phyloP scores from a whole-genome alignment of 2,329 filamentous ascomycete genomes.

The Talaromyces sp. region DNA sequence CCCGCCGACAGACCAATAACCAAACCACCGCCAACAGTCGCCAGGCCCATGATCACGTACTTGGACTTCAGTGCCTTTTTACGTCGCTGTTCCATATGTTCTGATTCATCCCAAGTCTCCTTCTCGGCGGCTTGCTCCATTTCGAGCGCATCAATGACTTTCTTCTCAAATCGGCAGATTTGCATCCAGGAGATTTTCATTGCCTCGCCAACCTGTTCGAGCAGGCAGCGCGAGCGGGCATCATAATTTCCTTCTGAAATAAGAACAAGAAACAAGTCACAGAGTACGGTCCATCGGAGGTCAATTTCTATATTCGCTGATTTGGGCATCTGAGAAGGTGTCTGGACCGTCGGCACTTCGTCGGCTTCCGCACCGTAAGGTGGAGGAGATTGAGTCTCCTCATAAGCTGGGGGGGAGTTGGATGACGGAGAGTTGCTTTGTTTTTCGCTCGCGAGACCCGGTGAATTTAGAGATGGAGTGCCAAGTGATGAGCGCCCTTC shows the following conservation, averaged over 20 bases:
- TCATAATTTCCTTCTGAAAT: slow-evolving; percentile 96
- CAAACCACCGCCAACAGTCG: slow-evolving; percentile 88
- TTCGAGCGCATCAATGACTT: slow-evolving; percentile 91
- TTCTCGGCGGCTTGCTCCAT: slow-evolving; percentile 95
- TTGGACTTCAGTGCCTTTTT: slow-evolving; percentile 78
- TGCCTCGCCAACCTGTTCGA: slow-evolving; percentile 77
- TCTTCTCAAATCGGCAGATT: slow-evolving; percentile 94
- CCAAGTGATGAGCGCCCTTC: slow-evolving; percentile 35
- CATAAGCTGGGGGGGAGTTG: slow-evolving; percentile 48
- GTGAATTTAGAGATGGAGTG: slow-evolving; percentile 33
- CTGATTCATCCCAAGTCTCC: slow-evolving; percentile 96
- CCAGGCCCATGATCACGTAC: slow-evolving; percentile 93
- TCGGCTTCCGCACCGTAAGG: slow-evolving; percentile 60
- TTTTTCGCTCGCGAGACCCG: slow-evolving; percentile 24
- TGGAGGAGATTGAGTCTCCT: slow-evolving; percentile 42
- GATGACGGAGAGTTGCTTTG: slow-evolving; percentile 33
- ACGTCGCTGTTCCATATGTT: slow-evolving; percentile 81
- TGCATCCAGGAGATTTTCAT: slow-evolving; percentile 85
- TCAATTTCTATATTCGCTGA: slow-evolving; percentile 91
- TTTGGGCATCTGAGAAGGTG: slow-evolving; percentile 74
- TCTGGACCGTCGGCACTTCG: slow-evolving; percentile 74
- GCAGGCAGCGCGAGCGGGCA: slow-evolving; percentile 74
- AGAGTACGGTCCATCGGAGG: slow-evolving; percentile 92
- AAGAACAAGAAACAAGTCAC: slow-evolving; percentile 91
- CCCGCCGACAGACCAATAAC: slow-evolving; percentile 95